Base-by-base conservation (phyloP, 179 eudicot species). In the Patellifolia procumbens region DNA sequence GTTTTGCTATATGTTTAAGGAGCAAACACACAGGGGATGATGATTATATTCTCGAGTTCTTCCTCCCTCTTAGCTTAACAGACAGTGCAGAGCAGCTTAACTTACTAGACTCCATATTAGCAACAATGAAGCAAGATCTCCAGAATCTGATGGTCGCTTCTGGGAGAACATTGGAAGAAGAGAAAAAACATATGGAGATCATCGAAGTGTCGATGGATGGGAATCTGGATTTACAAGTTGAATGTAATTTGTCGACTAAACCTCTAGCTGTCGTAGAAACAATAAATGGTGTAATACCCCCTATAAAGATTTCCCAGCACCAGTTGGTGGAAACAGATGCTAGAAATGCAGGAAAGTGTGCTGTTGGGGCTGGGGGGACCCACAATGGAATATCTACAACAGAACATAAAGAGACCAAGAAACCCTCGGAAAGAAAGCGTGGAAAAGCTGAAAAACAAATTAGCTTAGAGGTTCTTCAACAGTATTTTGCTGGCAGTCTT, bases 401-500 rank as follows among this genome's bases (percentile, higher is more conserved):
- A 35, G 89, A 80, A 71, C 71, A 64, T 61, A 84, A 82, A 82
- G 90, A 81, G 73, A 45, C 53, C 42, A 83, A 76, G 65, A 92
- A 88, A 84, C 68, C 87, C 70, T 79, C 89, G 1, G 96, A 88
- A 75, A 90, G 88, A 74, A 93, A 91, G 76, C 94, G 97, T 75
- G 94, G 97, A 45, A 94, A 93, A 86, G 92, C 95, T 68, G 97
- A 95, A 87, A 95, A 92, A 76, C 84, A 90, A 73, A 95, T 95
- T 68, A 93, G 97, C 84, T 84, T 93, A 77, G 99, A 95, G 53
- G 96, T 90, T 73, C 91, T 95, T 61, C 96, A 90, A 80, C 91
- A 90, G 78, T 87, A 95, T 82, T 95, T 93, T 81, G 89, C 97
- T 34, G 98, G 97, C 62, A 93, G 92, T 80, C 95, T 90, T 37